phyloP scores from a whole-genome alignment of 805 yeast species.

The Metschnikowia lachancei region DNA sequence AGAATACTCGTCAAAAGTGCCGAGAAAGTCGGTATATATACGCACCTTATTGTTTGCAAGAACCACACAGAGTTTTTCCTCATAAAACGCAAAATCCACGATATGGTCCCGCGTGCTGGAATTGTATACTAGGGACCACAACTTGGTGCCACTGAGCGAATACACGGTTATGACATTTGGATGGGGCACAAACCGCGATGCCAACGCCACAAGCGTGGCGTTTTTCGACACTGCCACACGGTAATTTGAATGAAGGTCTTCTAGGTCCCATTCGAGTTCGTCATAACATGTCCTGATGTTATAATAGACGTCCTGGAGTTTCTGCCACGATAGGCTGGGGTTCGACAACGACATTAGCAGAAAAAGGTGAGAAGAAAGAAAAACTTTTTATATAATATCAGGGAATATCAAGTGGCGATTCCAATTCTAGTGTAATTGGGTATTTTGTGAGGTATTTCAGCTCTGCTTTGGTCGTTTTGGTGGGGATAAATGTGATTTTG shows the following conservation, averaged over 20 bases:
- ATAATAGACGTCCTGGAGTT: constrained; percentile 68
- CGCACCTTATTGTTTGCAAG: constrained; percentile 52
- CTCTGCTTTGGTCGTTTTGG: no score
- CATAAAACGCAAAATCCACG: constrained; percentile 47
- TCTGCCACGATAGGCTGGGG: constrained; percentile 70
- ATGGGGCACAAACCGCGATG: constrained; percentile 34
- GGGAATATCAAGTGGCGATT: no score
- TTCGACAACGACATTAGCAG: constrained; percentile 18
- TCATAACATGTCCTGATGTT: constrained; percentile 57
- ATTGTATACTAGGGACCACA: constrained; percentile 38
- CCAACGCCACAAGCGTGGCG: constrained; percentile 56
- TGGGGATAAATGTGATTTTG: not conserved
- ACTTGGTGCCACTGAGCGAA: constrained; percentile 33
- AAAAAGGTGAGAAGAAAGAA: no score
- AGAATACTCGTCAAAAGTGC: constrained; percentile 57
- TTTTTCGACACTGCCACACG: constrained; percentile 49
- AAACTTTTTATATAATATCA: no score
- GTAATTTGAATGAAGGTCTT: constrained; percentile 37
- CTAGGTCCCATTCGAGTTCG: constrained; percentile 48
- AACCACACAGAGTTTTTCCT: constrained; percentile 57
- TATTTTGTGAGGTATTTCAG: no score
- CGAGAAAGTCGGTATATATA: constrained; percentile 61
- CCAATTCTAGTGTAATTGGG: no score
- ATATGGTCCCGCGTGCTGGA: constrained; percentile 49
- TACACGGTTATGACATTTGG: constrained; percentile 40